phyloP scores from a whole-genome alignment of 441 rosid species.

The Eutrema salsugineum region DNA sequence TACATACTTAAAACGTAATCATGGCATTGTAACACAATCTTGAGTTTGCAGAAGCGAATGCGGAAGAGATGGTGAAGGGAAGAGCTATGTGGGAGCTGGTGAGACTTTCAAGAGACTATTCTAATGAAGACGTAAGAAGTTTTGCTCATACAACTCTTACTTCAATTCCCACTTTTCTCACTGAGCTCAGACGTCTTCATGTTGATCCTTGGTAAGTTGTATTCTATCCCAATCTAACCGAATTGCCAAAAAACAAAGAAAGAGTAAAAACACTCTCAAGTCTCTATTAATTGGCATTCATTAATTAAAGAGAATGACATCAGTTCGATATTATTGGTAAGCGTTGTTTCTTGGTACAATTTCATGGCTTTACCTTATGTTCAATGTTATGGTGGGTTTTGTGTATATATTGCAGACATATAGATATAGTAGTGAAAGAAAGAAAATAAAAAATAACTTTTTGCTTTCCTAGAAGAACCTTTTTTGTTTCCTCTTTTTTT shows the following conservation, averaged over 20 bases:
- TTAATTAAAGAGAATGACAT: neutral
- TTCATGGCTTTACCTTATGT: too few species aligned
- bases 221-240: constrained; percentile 17
- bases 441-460: too few species aligned
- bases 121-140: constrained; percentile 84
- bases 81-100: constrained; percentile 96
- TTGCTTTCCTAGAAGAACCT: too few species aligned
- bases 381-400: too few species aligned
- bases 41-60: constrained; percentile 72
- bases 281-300: too few species aligned
- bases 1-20: neutral
- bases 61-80: constrained; percentile 85
- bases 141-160: constrained; percentile 77
- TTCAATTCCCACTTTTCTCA: constrained; percentile 64
- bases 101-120: constrained; percentile 86
- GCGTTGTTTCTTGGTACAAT: too few species aligned
- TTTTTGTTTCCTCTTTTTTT: too few species aligned
- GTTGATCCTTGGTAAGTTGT: constrained; percentile 42
- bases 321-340: too few species aligned
- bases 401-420: too few species aligned
- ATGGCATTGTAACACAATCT: neutral
- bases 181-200: constrained; percentile 67
- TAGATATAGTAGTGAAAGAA: too few species aligned
- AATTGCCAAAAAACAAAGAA: neutral
- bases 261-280: neutral